These are phyloP conservation scores for Candida pseudoviswanathii DNA, from an alignment of 1,139 yeast species.

Conservation along the genomic window DNA sequence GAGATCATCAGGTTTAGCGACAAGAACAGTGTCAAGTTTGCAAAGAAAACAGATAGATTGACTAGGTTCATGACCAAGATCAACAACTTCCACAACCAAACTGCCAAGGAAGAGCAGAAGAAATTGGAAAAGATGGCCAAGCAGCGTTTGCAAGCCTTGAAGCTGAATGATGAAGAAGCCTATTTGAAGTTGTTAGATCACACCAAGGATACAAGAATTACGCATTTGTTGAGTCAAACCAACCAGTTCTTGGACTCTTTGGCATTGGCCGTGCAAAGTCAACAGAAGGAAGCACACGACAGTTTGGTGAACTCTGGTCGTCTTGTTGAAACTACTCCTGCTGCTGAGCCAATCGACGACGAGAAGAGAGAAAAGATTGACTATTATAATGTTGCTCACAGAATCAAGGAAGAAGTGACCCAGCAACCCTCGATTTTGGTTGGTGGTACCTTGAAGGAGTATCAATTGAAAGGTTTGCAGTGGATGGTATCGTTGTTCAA, in stretches of 20 bases:
- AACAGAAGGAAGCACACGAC: constrained; percentile 62
- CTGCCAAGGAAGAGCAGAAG: constrained; percentile 75
- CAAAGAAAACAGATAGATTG: constrained; percentile 15
- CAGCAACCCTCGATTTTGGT: constrained; percentile 67
- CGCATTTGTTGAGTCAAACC: constrained; percentile 76
- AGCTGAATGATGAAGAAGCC: constrained; percentile 84
- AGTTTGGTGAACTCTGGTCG: constrained; percentile 20
- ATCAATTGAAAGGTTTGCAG: constrained; percentile 90
- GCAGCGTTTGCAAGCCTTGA: constrained; percentile 83
- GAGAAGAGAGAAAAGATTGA: constrained; percentile 65
- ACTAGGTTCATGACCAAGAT: constrained; percentile 35
- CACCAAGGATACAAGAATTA: constrained; percentile 81
- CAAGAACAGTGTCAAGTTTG: constrained; percentile 6
- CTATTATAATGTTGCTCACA: constrained; percentile 80
- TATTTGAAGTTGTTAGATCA: constrained; percentile 78
- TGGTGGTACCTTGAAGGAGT: constrained; percentile 92
- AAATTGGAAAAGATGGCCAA: constrained; percentile 76
- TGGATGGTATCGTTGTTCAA: constrained; percentile 98
- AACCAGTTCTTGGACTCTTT: constrained; percentile 74
- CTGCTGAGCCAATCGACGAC: constrained; percentile 28
- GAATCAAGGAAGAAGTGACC: constrained; percentile 64
- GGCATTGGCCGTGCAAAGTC: constrained; percentile 76
- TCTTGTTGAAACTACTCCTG: constrained; percentile 18
- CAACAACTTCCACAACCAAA: constrained; percentile 50
- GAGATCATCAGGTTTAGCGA: constrained; percentile 27